These are phyloP conservation scores for Hypoxylon lienhwacheense DNA, from an alignment of 495 filamentous ascomycete genomes.

Conservation along the genomic window DNA sequence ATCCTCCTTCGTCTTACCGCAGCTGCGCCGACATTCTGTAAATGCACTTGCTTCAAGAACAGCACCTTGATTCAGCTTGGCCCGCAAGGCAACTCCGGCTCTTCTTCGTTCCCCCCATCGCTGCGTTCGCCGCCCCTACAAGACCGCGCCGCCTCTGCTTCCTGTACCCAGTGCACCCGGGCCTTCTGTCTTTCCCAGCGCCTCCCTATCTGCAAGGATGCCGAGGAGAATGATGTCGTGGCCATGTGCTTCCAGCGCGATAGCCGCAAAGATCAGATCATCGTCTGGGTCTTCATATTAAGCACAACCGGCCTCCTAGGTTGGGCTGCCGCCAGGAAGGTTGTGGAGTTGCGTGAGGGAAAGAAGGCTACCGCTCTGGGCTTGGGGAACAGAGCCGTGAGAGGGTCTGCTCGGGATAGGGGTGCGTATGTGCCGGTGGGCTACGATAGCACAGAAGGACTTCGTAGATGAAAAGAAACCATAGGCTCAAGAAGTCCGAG, in stretches of 20 bases:
- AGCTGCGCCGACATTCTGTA: constrained; percentile 85
- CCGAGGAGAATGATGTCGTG: constrained; percentile 82
- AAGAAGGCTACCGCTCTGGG: constrained; percentile 22
- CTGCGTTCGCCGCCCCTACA: constrained; percentile 5
- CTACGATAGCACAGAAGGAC: neutral
- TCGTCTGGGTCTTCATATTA: constrained; percentile 90
- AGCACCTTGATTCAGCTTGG: constrained; percentile 83
- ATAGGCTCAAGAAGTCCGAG: too few relatives aligned
- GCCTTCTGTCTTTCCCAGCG: constrained; percentile 86
- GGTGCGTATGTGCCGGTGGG: constrained; percentile 26
- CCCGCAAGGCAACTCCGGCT: constrained; percentile 38
- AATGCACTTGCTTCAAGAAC: constrained; percentile 93
- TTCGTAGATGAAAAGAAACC: constrained; percentile 2
- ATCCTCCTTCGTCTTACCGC: neutral
- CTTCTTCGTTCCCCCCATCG: neutral
- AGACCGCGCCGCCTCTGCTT: constrained; percentile 38
- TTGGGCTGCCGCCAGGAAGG: constrained; percentile 68
- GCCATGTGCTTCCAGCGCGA: constrained; percentile 94
- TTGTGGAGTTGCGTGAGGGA: constrained; percentile 57
- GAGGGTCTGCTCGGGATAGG: constrained; percentile 8
- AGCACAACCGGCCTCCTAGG: constrained; percentile 79
- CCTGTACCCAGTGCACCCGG: constrained; percentile 85
- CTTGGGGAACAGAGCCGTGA: neutral
- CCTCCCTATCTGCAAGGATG: constrained; percentile 81
- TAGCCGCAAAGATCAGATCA: constrained; percentile 82